phyloP scores from a whole-genome alignment of 2,329 filamentous ascomycete genomes.

The Fusarium proliferatum region DNA sequence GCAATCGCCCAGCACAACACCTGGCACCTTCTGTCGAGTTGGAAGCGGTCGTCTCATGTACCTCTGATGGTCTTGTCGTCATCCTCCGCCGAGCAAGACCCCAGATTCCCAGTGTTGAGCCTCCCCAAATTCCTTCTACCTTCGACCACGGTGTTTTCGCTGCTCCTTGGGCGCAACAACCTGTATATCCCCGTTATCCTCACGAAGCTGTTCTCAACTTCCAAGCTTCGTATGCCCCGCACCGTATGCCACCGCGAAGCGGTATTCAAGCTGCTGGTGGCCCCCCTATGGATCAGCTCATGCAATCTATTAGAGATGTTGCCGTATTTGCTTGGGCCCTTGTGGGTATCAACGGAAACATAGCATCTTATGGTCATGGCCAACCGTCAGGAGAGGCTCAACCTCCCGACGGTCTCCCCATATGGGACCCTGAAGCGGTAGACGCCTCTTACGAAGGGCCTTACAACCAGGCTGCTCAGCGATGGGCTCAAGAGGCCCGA shows the following conservation, averaged over 20 bases:
- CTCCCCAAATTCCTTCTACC: constrained; percentile 58
- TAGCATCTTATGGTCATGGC: constrained; percentile 73
- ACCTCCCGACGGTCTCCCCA: constrained; percentile 54
- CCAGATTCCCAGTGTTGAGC: constrained; percentile 69
- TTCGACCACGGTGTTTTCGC: constrained; percentile 76
- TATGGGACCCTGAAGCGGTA: constrained; percentile 40
- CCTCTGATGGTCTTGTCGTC: constrained; percentile 87
- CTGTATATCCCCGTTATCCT: constrained; percentile 63
- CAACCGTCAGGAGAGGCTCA: constrained; percentile 71
- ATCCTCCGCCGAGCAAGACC: constrained; percentile 80
- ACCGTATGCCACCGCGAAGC: constrained; percentile 58
- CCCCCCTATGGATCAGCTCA: constrained; percentile 72
- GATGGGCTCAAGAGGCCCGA: constrained; percentile 31
- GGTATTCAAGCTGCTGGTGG: constrained; percentile 60
- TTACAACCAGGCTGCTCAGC: constrained; percentile 41
- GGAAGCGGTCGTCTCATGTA: constrained; percentile 91
- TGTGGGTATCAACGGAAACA: constrained; percentile 80
- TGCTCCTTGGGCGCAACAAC: constrained; percentile 80
- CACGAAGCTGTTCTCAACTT: constrained; percentile 47
- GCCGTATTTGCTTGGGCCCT: constrained; percentile 92
- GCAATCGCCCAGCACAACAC: constrained; percentile 18
- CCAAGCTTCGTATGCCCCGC: constrained; percentile 53
- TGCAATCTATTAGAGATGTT: constrained; percentile 84
- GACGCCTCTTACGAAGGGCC: constrained; percentile 38
- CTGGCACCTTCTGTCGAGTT: constrained; percentile 70